Conservation (phyloP, 805 yeast species). For the Wickerhamiella sergipiensis region DNA sequence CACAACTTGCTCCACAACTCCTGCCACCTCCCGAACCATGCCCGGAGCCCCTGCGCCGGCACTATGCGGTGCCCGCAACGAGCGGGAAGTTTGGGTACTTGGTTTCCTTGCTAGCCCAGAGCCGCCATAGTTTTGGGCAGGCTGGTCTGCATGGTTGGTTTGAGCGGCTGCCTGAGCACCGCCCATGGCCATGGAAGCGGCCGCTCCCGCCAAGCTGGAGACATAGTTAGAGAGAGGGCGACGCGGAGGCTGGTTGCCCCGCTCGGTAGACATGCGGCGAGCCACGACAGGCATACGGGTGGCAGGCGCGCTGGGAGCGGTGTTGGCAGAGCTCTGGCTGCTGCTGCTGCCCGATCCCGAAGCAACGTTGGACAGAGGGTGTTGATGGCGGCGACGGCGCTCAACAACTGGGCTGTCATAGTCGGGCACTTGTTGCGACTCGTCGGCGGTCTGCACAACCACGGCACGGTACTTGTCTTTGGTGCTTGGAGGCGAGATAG, state of each 20-base stretch:
- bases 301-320: background rate
- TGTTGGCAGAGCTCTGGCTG: background rate
- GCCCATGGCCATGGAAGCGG: background rate
- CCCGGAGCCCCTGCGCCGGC: background rate
- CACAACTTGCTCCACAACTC: background rate
- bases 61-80: background rate
- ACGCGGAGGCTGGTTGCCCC: background rate
- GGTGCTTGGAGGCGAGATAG: constrained; percentile 87
- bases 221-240: constrained; percentile 3
- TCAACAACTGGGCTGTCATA: constrained; percentile 21
- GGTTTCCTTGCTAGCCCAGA: background rate
- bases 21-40: background rate
- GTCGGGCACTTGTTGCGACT: constrained; percentile 5
- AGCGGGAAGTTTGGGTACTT: background rate
- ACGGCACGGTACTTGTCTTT: constrained; percentile 59
- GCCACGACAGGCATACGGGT: background rate
- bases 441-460: constrained; percentile 13
- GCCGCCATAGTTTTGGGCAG: background rate
- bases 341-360: background rate
- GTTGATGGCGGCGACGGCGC: constrained; percentile 7
- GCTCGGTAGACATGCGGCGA: constrained; percentile 1
- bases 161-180: constrained; percentile 1
- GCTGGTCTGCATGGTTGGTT: background rate
- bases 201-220: constrained; percentile 1
- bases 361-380: background rate